Evolutionary conservation across 139 green algal genomes (phyloP), one percentile per base, ranked within the genome.

Genomic region (Ettlia oleoabundans): DNA sequence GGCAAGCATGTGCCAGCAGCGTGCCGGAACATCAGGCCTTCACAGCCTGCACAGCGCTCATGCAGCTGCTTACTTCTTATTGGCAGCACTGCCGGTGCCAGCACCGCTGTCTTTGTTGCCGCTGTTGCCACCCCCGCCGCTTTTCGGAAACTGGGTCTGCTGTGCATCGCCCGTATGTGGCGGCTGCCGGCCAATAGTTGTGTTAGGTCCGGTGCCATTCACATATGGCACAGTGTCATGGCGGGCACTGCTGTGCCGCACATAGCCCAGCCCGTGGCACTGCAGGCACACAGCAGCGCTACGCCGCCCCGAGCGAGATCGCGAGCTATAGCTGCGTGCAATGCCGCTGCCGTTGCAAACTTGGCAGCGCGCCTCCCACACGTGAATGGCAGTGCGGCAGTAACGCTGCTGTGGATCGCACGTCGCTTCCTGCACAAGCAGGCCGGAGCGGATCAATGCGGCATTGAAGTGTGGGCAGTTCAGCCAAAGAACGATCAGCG

Each of bases 361-460:
- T 8, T 9, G 41, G 73, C 73, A 80, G 35, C 58, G 58, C 1
- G 73, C 42, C 53, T 80, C 73, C 73, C 73, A 80, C 35, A 80
- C 73, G 28, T 80, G 73, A 35, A 80, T 80, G 73, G 73, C 52
- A 13, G 73, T 80, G 73, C 53, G 73, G 52, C 73, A 69, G 26
- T 26, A 33, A 51, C 63, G n/a, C 26, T 6, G 10, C 7, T 80
- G 35, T 21, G 52, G 73, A 38, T 67, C 15, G 24, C 72, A 78
- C 32, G 28, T 78, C 43, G 40, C 19, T 35, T 68, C 53, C 73
- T 80, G 73, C 53, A 41, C 9, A 13, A 19, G 22, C 6, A 63
- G 15, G 43, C 22, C 24, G 47, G 26, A 7, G 19, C 24, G 42
- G 37, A 22, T 5, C 10, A 15, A 53, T 5, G 4, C 1, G 37